Conservation (phyloP, 2,329 filamentous ascomycete species). For the Diaporthe nobilis region DNA sequence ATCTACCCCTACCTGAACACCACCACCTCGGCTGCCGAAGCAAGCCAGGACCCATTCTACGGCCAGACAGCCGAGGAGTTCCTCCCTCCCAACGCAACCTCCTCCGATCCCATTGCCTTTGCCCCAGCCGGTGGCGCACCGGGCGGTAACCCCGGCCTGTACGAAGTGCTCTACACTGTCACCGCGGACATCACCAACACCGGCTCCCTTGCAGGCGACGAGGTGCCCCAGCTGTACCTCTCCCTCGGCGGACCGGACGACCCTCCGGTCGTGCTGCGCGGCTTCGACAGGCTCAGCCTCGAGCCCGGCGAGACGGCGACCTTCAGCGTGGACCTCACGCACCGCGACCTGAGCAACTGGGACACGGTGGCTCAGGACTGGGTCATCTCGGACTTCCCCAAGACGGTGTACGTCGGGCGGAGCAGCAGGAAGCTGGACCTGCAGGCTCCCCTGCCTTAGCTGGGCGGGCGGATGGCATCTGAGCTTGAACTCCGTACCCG, state of each 20-base stretch:
- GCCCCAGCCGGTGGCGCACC: constrained; percentile 61
- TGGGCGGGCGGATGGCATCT: not conserved
- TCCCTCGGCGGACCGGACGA: constrained; percentile 85
- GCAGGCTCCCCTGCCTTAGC: constrained; percentile 48
- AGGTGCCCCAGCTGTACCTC: constrained; percentile 84
- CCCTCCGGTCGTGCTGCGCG: constrained; percentile 76
- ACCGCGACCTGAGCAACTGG: constrained; percentile 92
- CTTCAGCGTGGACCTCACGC: constrained; percentile 79
- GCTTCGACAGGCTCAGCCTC: constrained; percentile 84
- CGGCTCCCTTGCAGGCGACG: constrained; percentile 74
- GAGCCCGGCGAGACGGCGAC: constrained; percentile 75
- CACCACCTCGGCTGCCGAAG: constrained; percentile 66
- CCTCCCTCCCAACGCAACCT: constrained; percentile 70
- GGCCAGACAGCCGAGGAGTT: constrained; percentile 70
- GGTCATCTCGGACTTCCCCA: constrained; percentile 70
- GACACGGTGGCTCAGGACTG: constrained; percentile 86
- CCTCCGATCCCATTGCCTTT: constrained; percentile 70
- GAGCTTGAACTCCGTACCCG: no score
- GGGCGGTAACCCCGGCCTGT: constrained; percentile 76
- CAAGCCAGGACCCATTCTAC: constrained; percentile 72
- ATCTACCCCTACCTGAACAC: constrained; percentile 83
- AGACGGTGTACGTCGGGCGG: constrained; percentile 69
- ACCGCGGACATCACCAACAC: constrained; percentile 80
- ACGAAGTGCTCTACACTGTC: constrained; percentile 78
- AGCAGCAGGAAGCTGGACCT: constrained; percentile 70